Evolutionary conservation across 352 stramenopile species (phyloP).

Genomic region (Globisporangium perplexum): DNA sequence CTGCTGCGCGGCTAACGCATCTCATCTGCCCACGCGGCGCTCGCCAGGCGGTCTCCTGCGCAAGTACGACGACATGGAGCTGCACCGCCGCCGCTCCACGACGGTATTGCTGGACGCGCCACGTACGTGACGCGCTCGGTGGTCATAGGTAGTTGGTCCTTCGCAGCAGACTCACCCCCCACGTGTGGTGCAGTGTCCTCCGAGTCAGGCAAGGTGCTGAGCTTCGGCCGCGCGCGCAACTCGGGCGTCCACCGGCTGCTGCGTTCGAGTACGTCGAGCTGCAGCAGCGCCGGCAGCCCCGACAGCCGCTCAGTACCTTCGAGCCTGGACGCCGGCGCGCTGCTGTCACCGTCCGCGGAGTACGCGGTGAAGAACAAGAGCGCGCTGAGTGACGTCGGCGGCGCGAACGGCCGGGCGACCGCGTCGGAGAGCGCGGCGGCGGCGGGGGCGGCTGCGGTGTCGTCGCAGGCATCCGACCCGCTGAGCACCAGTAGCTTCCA

Average conservation of each 20-base stretch:
- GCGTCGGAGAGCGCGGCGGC: background rate
- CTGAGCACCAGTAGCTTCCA: constrained; percentile 7
- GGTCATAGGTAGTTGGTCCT: background rate
- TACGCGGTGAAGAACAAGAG: background rate
- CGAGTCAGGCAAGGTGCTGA: constrained; percentile 40
- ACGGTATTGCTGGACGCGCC: constrained; percentile 52
- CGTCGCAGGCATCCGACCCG: background rate
- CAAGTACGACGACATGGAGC: constrained; percentile 66
- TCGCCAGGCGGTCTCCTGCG: constrained; percentile 31
- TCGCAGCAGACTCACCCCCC: too few species aligned
- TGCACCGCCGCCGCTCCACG: constrained; percentile 37
- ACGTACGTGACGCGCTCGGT: constrained; percentile 25
- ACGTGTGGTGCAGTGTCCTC: constrained; percentile 30
- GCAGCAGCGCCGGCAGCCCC: constrained; percentile 12
- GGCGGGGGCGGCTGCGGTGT: background rate
- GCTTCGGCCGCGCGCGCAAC: constrained; percentile 45
- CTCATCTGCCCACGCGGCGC: constrained; percentile 9
- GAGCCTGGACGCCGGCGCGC: background rate
- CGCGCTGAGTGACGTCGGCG: background rate
- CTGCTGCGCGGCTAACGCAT: constrained; percentile 14
- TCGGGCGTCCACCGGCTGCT: constrained; percentile 61
- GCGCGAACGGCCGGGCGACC: background rate
- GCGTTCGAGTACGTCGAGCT: constrained; percentile 34
- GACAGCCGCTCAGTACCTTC: constrained; percentile 6
- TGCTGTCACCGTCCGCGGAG: background rate